phyloP scores from a whole-genome alignment of 352 stramenopile species.

The Elongisporangium anandrum region DNA sequence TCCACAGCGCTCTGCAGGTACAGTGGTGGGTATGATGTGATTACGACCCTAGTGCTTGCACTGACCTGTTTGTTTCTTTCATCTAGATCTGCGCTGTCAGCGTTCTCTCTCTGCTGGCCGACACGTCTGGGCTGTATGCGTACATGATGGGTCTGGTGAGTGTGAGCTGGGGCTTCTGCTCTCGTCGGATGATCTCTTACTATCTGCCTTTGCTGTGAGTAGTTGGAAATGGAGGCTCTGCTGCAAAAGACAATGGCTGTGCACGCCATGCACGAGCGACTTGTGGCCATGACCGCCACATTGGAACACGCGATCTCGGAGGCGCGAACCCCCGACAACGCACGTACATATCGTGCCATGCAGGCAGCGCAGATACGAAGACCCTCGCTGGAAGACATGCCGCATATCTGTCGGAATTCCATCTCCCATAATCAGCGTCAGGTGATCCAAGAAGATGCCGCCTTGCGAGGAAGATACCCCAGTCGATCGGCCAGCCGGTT shows the following conservation, averaged over 20 bases:
- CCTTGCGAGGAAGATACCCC: slow-evolving; percentile 2
- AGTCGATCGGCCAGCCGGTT: slow-evolving; percentile 16
- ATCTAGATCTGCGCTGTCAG: slow-evolving; percentile 32
- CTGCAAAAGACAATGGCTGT: slow-evolving; percentile 45
- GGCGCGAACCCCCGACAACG: slow-evolving; percentile 32
- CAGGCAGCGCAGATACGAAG: slow-evolving; percentile 18
- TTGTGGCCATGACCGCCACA: slow-evolving; percentile 33
- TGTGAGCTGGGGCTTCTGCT: neutral
- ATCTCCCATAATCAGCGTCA: neutral
- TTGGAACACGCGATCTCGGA: slow-evolving; percentile 39
- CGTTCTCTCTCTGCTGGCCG: slow-evolving; percentile 38
- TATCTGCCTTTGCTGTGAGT: neutral
- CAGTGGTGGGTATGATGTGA: neutral
- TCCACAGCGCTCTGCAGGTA: slow-evolving; percentile 48
- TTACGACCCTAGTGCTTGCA: no score
- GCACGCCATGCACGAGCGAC: slow-evolving; percentile 36
- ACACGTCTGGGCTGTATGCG: slow-evolving; percentile 46
- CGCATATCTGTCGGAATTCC: neutral
- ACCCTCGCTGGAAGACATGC: neutral
- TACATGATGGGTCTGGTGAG: slow-evolving; percentile 56
- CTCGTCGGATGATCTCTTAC: neutral
- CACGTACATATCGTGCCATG: slow-evolving; percentile 24
- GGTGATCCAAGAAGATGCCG: slow-evolving; percentile 7
- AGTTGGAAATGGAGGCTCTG: slow-evolving; percentile 28
- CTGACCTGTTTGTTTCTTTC: no score